Evolutionary conservation across 768 basidiomycete genomes (phyloP), one percentile per base, ranked within the genome.

Genomic region (Boletus rubescentipes): DNA sequence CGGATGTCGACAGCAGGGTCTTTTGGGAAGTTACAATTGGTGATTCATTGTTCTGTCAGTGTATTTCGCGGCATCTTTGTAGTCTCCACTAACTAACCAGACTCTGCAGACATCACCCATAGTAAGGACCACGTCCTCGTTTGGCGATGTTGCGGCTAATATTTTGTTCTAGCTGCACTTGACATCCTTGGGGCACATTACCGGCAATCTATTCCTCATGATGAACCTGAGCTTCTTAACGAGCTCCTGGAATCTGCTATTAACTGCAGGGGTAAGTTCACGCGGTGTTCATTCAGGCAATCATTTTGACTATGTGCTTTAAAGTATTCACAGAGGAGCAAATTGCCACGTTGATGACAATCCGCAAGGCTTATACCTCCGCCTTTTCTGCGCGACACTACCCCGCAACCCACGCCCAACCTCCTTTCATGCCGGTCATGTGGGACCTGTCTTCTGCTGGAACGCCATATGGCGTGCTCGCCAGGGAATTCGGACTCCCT

Each of bases 401-500:
- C 31, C 46, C 51, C 32, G 32, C 36, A 9, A n/a, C 40, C 20
- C 57, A 58, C 15, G 49, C 34, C 12, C 58, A 59, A 40, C 56
- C 49, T 42, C 47, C 53, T 44, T 12, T 48, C 46, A 56, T 58
- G 49, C 67, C 59, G 35, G 53, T 50, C 51, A 63, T 62, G 66
- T 66, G 56, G 59, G 59, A 63, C 34, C 35, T 37, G n/a, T 23
- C 53, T 11, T 16, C 49, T 26, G 31, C 52, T 29, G 54, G 51
- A 42, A 59, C 60, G 38, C 77, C 63, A 49, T 83, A 66, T 23
- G 77, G 77, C 42, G 77, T 79, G 21, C 77, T 90, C n/a, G 87
- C 88, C 21, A 77, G 77, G 59, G 88, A 89, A 67, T 89, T 89
- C 55, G 87, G 87, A n/a, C 77, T 89, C 20, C 84, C 87, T 49